These are phyloP conservation scores for Silene coronaria DNA, from an alignment of 179 eudicot genomes.

Conservation along the genomic window DNA sequence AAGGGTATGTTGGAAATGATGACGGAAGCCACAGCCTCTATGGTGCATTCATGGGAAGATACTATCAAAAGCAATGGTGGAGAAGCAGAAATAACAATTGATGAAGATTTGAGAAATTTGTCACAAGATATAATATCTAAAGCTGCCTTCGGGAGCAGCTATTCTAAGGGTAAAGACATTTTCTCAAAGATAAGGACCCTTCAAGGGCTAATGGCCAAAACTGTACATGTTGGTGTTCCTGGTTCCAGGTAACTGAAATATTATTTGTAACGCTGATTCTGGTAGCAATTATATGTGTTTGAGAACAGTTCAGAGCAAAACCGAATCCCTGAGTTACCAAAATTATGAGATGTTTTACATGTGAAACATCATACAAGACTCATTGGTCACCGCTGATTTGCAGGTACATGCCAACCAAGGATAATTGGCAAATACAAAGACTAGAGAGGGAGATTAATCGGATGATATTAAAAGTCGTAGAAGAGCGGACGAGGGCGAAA, in stretches of 20 bases:
- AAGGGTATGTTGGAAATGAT: constrained; percentile 46
- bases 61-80: constrained; percentile 26
- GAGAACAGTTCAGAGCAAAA: background rate
- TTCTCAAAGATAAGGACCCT: constrained; percentile 38
- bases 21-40: constrained; percentile 34
- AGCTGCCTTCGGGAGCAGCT: constrained; percentile 53
- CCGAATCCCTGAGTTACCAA: background rate
- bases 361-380: background rate
- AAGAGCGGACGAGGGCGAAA: constrained; percentile 33
- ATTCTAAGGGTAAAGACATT: constrained; percentile 38
- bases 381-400: background rate
- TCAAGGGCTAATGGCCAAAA: constrained; percentile 33
- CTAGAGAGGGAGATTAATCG: constrained; percentile 49
- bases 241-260: constrained; percentile 35
- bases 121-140: constrained; percentile 52
- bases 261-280: background rate
- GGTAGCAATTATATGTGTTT: background rate
- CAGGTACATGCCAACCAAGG: constrained; percentile 43
- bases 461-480: constrained; percentile 43
- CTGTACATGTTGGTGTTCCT: constrained; percentile 35
- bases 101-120: constrained; percentile 41
- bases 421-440: constrained; percentile 37
- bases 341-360: background rate
- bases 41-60: constrained; percentile 41
- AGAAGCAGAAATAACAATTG: constrained; percentile 33